These are phyloP conservation scores for Obba rivulosa DNA, from an alignment of 768 basidiomycete species.

Conservation along the genomic window DNA sequence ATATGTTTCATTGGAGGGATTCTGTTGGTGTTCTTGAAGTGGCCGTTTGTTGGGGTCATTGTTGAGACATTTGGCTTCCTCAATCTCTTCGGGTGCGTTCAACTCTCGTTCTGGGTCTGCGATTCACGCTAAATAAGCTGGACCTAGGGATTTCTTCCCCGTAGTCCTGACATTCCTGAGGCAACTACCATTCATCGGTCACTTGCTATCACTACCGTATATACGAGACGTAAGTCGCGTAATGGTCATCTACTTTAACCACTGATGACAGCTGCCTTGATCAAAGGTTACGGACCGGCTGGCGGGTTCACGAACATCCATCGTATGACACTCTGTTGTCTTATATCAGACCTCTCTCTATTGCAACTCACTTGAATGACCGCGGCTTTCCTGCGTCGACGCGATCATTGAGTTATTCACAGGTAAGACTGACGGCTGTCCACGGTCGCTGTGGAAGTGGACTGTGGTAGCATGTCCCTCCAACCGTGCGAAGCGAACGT, in stretches of 20 bases:
- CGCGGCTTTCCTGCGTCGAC: no score
- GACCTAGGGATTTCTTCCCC: conserved; percentile 92
- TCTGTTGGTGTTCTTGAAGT: conserved; percentile 89
- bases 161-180: conserved; percentile 96
- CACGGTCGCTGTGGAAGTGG: no score
- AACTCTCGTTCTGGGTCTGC: not conserved
- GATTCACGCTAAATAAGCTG: not conserved
- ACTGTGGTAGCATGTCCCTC: no score
- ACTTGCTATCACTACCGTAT: conserved; percentile 79
- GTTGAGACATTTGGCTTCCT: conserved; percentile 97
- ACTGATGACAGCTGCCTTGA: not conserved
- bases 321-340: conserved; percentile 19
- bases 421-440: no score
- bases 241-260: not conserved
- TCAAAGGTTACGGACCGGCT: conserved; percentile 29
- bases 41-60: conserved; percentile 90
- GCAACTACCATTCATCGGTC: conserved; percentile 90
- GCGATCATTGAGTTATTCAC: no score
- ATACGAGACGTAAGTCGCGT: conserved; percentile 66
- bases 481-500: no score
- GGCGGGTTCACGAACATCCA: conserved; percentile 30
- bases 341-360: not conserved
- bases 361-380: no score
- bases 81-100: conserved; percentile 88
- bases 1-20: conserved; percentile 87